Evolutionary conservation across 1,284 basidiomycete genomes (phyloP), one percentile per base, ranked within the genome.

Genomic region (Bjerkandera adusta): DNA sequence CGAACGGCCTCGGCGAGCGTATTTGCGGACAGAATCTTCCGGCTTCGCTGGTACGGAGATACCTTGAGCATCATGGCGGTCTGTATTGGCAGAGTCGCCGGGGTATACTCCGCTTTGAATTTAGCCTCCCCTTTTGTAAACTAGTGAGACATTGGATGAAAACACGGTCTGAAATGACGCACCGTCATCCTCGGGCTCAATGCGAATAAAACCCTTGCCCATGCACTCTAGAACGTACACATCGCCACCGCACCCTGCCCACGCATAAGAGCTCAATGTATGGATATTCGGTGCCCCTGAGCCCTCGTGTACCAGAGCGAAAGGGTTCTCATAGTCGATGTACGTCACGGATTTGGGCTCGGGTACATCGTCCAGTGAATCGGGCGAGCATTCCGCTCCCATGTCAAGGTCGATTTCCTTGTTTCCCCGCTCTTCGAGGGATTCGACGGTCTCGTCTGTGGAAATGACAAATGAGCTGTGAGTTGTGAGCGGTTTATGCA

Each of bases 171-270:
- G 30, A 13, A 40, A 30, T n/a, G n/a, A 62, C 70, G 52, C 18
- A 73, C 75, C 62, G 63, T 75, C 65, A 51, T 68, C 57, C 57
- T 57, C 59, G 10, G 70, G 75, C 50, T 86, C 79, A 12, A 97
- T 75, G 18, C 83, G 80, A 46, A 97, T 71, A 59, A 79, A 80
- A 0, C 93, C 92, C 49, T 76, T 77, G 3, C 81, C 83, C 15
- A 94, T 65, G 48, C 89, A 82, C 54, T 94, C 89, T 1, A 98
- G 72, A 7, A 97, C 77, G 62, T 88, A 92, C 5, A 79, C 65
- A 18, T 83, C 75, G 3, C 72, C 72, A 0, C 93, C 92, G 56
- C 90, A 93, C 7, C 83, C 81, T 3, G 97, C 87, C 95, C 94
- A 93, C 0, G 85, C 78, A 55, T 79, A 65, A 35, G 58, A 57